phyloP scores from a whole-genome alignment of 306 rosid genomes.

The Inga laurina region DNA sequence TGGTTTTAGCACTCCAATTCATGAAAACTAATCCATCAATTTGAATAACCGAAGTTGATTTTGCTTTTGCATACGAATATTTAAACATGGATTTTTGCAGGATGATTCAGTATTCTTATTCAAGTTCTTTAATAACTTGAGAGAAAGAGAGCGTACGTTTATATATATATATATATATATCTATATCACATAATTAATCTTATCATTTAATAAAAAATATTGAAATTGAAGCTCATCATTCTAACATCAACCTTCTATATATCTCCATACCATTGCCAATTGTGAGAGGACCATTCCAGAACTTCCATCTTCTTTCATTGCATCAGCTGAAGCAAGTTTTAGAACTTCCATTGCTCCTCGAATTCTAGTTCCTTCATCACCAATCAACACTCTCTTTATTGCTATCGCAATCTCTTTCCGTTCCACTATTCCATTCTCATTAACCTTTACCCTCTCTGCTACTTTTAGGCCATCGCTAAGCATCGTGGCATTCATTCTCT shows the following conservation, averaged over 20 bases:
- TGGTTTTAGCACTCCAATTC: too few species aligned
- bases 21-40: too few species aligned
- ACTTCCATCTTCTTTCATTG: not conserved
- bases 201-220: not conserved
- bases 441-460: not conserved
- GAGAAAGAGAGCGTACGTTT: too few species aligned
- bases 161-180: too few species aligned
- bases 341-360: not conserved
- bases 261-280: not conserved
- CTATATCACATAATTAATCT: not conserved
- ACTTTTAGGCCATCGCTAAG: not conserved
- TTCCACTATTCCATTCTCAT: not conserved
- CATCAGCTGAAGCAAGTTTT: not conserved
- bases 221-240: not conserved
- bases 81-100: too few species aligned
- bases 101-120: too few species aligned
- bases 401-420: not conserved
- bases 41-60: too few species aligned
- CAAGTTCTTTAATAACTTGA: too few species aligned
- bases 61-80: too few species aligned
- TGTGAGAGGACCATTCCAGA: not conserved
- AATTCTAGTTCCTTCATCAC: not conserved
- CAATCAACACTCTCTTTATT: not conserved
- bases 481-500: not conserved
- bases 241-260: not conserved